phyloP scores from a whole-genome alignment of 257 asterid species.

The Solanum sitiens region DNA sequence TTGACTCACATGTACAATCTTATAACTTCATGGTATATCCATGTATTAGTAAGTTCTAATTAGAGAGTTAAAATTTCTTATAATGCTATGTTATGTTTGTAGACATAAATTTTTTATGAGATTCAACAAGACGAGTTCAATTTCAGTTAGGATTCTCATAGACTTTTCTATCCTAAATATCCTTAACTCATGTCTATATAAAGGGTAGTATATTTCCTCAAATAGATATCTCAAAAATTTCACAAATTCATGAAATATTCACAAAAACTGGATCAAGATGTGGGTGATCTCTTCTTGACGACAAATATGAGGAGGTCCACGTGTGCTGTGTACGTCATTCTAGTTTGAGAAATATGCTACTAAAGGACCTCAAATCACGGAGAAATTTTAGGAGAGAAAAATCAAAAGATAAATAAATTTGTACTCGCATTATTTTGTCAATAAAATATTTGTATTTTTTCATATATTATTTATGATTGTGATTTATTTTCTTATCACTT shows the following conservation, averaged over 20 bases:
- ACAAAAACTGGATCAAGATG: background rate
- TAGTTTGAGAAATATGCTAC: background rate
- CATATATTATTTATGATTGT: too few relatives aligned
- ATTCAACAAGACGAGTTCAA: background rate
- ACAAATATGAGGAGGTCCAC: background rate
- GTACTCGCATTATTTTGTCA: too few relatives aligned
- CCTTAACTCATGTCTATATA: background rate
- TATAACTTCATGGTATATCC: background rate
- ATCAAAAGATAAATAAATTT: too few relatives aligned
- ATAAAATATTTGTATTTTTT: too few relatives aligned
- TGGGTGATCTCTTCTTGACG: background rate
- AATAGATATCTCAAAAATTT: background rate
- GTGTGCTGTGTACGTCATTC: background rate
- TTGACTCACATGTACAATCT: background rate
- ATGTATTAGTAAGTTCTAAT: background rate
- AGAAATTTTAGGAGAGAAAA: background rate
- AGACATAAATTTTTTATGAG: background rate
- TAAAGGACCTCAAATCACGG: background rate
- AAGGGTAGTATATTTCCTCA: too few relatives aligned
- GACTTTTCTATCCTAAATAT: background rate
- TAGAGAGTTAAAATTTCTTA: background rate
- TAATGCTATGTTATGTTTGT: background rate
- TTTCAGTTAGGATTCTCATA: background rate
- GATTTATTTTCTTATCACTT: too few relatives aligned
- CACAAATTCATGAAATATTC: background rate